These are phyloP conservation scores for Ricinus communis DNA, from an alignment of 345 rosid genomes.

Conservation along the genomic window DNA sequence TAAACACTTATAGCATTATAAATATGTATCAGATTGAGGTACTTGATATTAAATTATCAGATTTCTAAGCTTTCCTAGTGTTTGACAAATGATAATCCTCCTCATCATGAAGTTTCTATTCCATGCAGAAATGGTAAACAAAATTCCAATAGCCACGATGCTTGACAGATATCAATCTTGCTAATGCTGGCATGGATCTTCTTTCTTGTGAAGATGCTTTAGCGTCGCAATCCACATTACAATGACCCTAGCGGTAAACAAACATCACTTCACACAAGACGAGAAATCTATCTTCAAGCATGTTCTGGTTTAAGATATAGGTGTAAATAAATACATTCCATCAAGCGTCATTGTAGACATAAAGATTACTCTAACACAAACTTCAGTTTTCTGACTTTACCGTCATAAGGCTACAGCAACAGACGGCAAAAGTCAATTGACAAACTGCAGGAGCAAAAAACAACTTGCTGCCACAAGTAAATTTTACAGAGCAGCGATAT, in stretches of 20 bases:
- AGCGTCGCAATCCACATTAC: not conserved
- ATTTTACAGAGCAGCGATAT: constrained; percentile 42
- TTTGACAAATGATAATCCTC: no score
- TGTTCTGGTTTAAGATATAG: not conserved
- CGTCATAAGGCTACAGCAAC: not conserved
- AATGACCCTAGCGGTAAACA: no score
- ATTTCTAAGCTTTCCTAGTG: no score
- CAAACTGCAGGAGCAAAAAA: constrained; percentile 24
- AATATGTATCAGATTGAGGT: no score
- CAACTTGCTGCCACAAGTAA: constrained; percentile 24
- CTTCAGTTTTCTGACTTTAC: constrained; percentile 6
- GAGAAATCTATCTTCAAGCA: not conserved
- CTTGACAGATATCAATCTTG: no score
- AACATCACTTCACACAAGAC: not conserved
- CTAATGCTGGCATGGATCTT: no score
- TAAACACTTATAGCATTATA: no score
- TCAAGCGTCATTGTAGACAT: not conserved
- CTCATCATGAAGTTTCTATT: no score
- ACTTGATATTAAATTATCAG: no score
- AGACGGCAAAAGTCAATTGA: constrained; percentile 7
- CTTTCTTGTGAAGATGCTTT: not conserved
- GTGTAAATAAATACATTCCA: constrained; percentile 10
- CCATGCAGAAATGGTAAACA: no score
- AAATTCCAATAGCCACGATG: no score
- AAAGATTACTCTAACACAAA: not conserved